phyloP scores from a whole-genome alignment of 2,329 filamentous ascomycete genomes.

The Diplodia sapinea region DNA sequence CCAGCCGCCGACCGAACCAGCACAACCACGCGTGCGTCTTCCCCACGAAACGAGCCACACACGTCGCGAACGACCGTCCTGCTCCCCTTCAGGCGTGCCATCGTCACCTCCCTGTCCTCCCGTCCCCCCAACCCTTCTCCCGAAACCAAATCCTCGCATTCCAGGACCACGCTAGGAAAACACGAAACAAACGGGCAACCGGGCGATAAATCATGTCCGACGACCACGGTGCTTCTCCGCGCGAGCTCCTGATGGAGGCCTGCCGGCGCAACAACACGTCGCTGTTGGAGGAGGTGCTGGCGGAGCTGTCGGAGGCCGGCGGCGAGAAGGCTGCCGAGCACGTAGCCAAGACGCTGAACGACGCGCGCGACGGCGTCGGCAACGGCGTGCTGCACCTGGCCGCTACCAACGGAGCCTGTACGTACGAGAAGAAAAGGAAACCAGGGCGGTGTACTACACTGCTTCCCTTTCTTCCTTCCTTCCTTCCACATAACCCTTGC shows the following conservation, averaged over 20 bases:
- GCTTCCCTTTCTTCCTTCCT: not conserved
- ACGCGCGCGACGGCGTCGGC: conserved; percentile 82
- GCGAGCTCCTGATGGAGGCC: conserved; percentile 88
- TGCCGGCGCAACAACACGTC: conserved; percentile 92
- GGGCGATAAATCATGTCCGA: conserved; percentile 8
- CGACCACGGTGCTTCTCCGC: conserved; percentile 76
- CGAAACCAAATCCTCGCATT: not conserved
- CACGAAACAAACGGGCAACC: not conserved
- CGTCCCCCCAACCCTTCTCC: not conserved
- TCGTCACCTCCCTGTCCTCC: not conserved
- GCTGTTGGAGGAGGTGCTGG: conserved; percentile 76
- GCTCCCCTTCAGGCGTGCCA: conserved; percentile 15
- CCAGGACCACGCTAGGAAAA: not conserved
- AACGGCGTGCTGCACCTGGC: conserved; percentile 91
- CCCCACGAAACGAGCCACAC: conserved; percentile 6
- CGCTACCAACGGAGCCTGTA: conserved; percentile 83
- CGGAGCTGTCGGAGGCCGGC: conserved; percentile 58
- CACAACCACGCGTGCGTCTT: conserved; percentile 14
- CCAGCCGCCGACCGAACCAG: conserved; percentile 10
- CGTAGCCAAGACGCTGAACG: conserved; percentile 81
- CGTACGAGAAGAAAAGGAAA: conserved; percentile 43
- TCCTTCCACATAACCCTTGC: not conserved
- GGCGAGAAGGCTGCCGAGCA: conserved; percentile 62
- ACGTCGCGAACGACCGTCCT: conserved; percentile 13
- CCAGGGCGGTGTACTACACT: not conserved